These are phyloP conservation scores for Aspergillus chevalieri DNA, from an alignment of 2,329 filamentous ascomycete genomes.

Conservation along the genomic window DNA sequence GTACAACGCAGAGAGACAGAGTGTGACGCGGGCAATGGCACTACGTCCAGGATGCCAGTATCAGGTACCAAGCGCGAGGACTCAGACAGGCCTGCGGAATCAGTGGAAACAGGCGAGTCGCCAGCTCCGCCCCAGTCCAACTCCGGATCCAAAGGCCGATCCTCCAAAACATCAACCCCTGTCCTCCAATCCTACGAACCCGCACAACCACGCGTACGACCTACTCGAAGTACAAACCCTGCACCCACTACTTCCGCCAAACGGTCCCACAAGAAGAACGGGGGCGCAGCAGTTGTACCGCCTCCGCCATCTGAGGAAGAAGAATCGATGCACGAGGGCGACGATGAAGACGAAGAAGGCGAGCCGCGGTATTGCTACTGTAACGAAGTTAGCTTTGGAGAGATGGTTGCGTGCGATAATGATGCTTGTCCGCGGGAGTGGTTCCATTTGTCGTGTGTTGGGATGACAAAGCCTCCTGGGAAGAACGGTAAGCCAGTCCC, in stretches of 20 bases:
- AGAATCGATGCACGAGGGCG: slow-evolving; percentile 43
- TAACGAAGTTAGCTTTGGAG: slow-evolving; percentile 71
- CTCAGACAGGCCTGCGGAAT: slow-evolving; percentile 25
- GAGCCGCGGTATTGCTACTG: slow-evolving; percentile 76
- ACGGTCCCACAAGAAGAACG: slow-evolving; percentile 31
- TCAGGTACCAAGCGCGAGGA: slow-evolving; percentile 32
- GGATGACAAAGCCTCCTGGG: slow-evolving; percentile 70
- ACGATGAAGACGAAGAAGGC: slow-evolving; percentile 60
- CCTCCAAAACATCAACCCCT: slow-evolving; percentile 38
- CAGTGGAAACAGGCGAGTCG: slow-evolving; percentile 30
- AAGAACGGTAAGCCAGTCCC: slow-evolving; percentile 58
- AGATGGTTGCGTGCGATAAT: slow-evolving; percentile 77
- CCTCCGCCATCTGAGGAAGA: slow-evolving; percentile 34
- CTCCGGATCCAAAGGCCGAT: slow-evolving; percentile 26
- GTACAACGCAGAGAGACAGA: slow-evolving; percentile 24
- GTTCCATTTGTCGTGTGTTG: slow-evolving; percentile 80
- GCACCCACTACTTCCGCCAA: slow-evolving; percentile 27
- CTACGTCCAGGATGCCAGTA: slow-evolving; percentile 13
- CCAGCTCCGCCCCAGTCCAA: slow-evolving; percentile 8
- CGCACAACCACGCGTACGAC: slow-evolving; percentile 25
- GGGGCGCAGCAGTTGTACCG: slow-evolving; percentile 16
- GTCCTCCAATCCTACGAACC: slow-evolving; percentile 32
- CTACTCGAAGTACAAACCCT: slow-evolving; percentile 30
- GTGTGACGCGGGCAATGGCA: slow-evolving; percentile 15
- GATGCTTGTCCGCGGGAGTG: slow-evolving; percentile 68